Base-by-base conservation (phyloP, 306 rosid species). In the Geum urbanum region DNA sequence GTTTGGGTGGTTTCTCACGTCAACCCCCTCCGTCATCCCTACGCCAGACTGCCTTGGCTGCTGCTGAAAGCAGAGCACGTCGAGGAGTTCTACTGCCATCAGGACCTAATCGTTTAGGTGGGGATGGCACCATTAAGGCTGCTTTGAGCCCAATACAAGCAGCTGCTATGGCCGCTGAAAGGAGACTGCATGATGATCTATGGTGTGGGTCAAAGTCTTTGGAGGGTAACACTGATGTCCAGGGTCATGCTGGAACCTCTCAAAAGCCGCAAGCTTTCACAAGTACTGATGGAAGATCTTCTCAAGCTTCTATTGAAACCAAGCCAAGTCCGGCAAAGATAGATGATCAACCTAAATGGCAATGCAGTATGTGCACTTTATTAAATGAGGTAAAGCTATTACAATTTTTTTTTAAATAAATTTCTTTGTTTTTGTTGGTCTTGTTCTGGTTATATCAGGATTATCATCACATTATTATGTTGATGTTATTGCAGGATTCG, bases 111-210 rank as follows among this genome's bases (percentile, higher is more conserved):
- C 74, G 82, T 67, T 70, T 83, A 69, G 91, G 86, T 61, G 88
- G 91, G 48, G 81, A 86, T 69, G 68, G 45, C 61, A 63, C 49
- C 80, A 83, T 86, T 45, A 83, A 81, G 76, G 75, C 74, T 8
- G 77, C 75, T 78, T 70, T 86, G 64, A 84, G 86, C 76, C 91
- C 91, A 27, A 64, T 84, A 72, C 91, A 86, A 77, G 88, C 91
- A 77, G 86, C 86, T 52, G 88, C 88, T 41, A 83, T 80, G 88
- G 88, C 88, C 32, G 88, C 88, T 66, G 87, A 86, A 77, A 80
- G 87, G 79, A 80, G 91, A 82, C 66, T 82, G 59, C 85, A 74
- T 20, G 91, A 84, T 78, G 91, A 86, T 74, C 51, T 75, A 66
- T 86, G 91, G 91, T 86, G 91, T 73, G 87, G 87, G 53, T 86